Evolutionary conservation across 2,329 filamentous ascomycete species (phyloP), one percentile per base, ranked within the genome.

Genomic region (Elsinoe perseae): DNA sequence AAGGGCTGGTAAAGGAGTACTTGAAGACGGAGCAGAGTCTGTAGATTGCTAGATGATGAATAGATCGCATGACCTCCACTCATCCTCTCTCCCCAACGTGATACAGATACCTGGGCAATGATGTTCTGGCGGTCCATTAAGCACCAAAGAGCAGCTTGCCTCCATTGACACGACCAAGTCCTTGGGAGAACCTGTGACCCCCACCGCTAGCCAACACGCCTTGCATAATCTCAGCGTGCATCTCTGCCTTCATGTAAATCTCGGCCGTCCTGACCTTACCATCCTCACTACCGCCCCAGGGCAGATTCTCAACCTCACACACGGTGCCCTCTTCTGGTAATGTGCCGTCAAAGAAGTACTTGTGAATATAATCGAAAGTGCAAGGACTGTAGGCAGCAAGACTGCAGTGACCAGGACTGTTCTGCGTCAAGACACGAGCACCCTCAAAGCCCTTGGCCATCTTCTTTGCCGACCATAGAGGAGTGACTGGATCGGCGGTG

Each of bases 391-490:
- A 53, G 7, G 55, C 44, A 4, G 56, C 20, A 12, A 56, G 21
- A 23, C 23, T 56, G 32, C 57, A 55, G 40, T 54, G 56, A 18
- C 53, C 53, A 8, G 53, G 38, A 8, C 40, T 67, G 57, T 79
- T 72, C 58, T 75, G 73, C 23, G 73, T 64, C 2, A 80, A 64
- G 4, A 79, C 65, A 2, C 64, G 66, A 14, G 72, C 75, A 1
- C 72, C 73, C 0, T 72, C 68, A 59, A 79, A 79, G 1, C 61
- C 60, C 14, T 61, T 25, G 1, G 70, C 66, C 70, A 74, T 73
- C 72, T 67, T 66, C 20, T 75, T 68, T 1, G 75, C 78, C 40
- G 74, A 73, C 42, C 63, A 61, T 4, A 83, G 65, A 2, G 69
- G 68, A 4, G 69, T 70, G 5, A 69, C 68, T 3, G 69, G 68